Conservation (phyloP, 306 rosid species). For the Fagus crenata region DNA sequence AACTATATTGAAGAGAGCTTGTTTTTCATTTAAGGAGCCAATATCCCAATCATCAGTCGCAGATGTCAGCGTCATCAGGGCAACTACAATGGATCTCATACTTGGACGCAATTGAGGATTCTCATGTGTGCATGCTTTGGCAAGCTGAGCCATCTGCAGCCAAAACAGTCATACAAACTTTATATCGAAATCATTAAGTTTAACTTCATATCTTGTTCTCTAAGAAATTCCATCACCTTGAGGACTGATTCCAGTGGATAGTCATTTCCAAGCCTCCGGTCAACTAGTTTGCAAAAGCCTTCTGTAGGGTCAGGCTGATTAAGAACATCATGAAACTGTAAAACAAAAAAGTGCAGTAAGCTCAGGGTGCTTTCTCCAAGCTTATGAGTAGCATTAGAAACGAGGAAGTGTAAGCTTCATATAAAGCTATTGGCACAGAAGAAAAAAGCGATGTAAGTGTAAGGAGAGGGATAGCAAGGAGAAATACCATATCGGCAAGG, state of each 20-base stretch:
- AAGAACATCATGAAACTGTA: slow-evolving; percentile 78
- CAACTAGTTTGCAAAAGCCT: slow-evolving; percentile 59
- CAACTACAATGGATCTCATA: slow-evolving; percentile 84
- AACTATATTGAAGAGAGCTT: slow-evolving; percentile 60
- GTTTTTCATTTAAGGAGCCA: slow-evolving; percentile 65
- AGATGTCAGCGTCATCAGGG: slow-evolving; percentile 80
- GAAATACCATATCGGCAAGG: slow-evolving; percentile 64
- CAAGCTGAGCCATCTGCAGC: slow-evolving; percentile 73
- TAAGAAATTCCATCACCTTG: slow-evolving; percentile 55
- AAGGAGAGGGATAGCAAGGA: slow-evolving; percentile 13
- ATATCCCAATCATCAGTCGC: slow-evolving; percentile 77
- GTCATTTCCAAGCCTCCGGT: slow-evolving; percentile 68
- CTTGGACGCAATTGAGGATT: slow-evolving; percentile 72
- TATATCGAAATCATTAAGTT: slow-evolving; percentile 3
- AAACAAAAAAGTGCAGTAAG: slow-evolving; percentile 10
- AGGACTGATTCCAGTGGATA: slow-evolving; percentile 65
- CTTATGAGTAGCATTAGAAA: neutral
- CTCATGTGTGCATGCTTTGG: slow-evolving; percentile 77
- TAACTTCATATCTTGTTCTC: neutral
- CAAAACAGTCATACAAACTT: slow-evolving; percentile 13
- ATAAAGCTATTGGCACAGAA: neutral
- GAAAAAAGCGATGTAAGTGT: neutral
- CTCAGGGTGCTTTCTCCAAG: neutral
- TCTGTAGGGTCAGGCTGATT: slow-evolving; percentile 47
- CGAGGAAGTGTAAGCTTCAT: slow-evolving; percentile 8